Conservation (phyloP, 805 yeast species). For the Jamesozyma hellenica region DNA sequence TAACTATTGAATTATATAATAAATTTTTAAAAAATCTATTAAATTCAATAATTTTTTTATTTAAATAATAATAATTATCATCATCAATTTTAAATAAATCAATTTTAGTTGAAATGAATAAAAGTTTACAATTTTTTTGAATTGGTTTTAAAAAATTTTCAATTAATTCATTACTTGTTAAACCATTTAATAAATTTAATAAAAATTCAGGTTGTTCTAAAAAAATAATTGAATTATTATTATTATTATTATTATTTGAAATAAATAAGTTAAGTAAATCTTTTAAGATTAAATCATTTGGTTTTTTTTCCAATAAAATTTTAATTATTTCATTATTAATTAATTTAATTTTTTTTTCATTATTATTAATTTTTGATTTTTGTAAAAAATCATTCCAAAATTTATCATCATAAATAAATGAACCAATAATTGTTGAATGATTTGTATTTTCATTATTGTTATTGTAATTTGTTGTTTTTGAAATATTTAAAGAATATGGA, state of each 20-base stretch:
- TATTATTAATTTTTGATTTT: constrained; percentile 16
- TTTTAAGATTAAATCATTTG: constrained; percentile 65
- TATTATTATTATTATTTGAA: constrained; percentile 28
- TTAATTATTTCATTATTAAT: constrained; percentile 41
- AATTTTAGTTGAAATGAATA: constrained; percentile 17
- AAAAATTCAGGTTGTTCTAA: constrained; percentile 28
- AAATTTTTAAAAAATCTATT: constrained; percentile 16
- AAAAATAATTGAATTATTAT: constrained; percentile 11
- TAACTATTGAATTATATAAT: constrained; percentile 19
- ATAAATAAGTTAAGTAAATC: constrained; percentile 55
- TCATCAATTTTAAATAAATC: constrained; percentile 11
- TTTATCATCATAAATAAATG: constrained; percentile 20
- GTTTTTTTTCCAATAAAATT: constrained; percentile 37
- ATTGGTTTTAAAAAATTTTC: constrained; percentile 21
- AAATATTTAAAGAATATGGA: constrained; percentile 32
- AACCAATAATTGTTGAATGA: constrained; percentile 19
- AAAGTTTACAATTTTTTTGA: constrained; percentile 15
- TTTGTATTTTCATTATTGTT: background rate
- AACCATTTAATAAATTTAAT: constrained; percentile 18
- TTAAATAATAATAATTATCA: constrained; percentile 1
- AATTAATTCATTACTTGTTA: constrained; percentile 22
- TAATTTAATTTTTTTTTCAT: constrained; percentile 25
- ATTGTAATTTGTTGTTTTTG: background rate
- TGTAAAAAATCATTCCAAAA: constrained; percentile 14
- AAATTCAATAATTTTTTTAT: constrained; percentile 20